Base-by-base conservation (phyloP, 139 green algal genomes). In the Chlorella sp. region DNA sequence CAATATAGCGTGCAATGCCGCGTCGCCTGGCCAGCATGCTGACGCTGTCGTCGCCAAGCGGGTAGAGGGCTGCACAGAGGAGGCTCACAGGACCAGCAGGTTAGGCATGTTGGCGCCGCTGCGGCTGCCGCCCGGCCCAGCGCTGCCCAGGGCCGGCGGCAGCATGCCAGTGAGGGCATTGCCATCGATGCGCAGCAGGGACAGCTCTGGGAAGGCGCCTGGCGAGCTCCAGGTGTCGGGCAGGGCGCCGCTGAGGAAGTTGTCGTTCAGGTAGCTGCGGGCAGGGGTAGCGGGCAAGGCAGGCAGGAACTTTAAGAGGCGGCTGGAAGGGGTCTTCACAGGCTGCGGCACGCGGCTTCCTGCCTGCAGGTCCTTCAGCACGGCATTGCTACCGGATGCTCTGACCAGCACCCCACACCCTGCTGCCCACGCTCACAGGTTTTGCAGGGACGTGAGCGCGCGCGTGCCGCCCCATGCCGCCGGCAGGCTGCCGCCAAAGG, bases 241-340 rank as follows among this genome's bases (percentile, higher is more conserved):
- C 28, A 86, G 26, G n/a, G 9, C 65, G 56, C 81, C 81, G 4
- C 20, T 81, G 30, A 86, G n/a, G 16, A 64, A 7, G 81, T 86
- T 86, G 18, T 86, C 41, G 28, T 80, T 86, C 20, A 86, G 70
- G 36, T 74, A 81, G 15, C 80, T 85, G 80, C 30, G 36, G 23
- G 3, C 7, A 28, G 3, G 39, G 21, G 60, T 25, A 38, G 23
- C 20, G 25, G 69, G 21, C n/a, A 11, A 12, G 17, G 68, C 68
- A 74, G 34, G 28, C 28, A 74, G 68, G 18, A 26, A 23, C 68
- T 51, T 26, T 13, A n/a, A n/a, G n/a, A n/a, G n/a, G n/a, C n/a
- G n/a, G n/a, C n/a, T n/a, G n/a, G n/a, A n/a, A n/a, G n/a, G n/a
- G n/a, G n/a, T n/a, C n/a, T n/a, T n/a, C n/a, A n/a, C n/a, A n/a